phyloP scores from a whole-genome alignment of 805 yeast species.

The Candida suzukii region DNA sequence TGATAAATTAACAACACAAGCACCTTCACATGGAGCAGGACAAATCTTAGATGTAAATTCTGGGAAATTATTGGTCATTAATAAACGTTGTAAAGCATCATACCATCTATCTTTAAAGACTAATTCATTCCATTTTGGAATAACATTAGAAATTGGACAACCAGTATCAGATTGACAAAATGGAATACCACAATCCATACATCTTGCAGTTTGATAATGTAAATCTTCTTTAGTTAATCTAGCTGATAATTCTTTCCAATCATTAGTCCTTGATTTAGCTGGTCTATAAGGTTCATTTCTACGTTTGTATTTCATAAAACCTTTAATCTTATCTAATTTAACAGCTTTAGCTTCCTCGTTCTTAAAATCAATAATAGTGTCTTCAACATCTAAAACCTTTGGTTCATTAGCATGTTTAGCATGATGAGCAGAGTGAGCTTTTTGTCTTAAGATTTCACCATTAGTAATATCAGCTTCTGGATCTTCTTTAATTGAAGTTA shows the following conservation, averaged over 20 bases:
- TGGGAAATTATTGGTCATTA: slow-evolving; percentile 97
- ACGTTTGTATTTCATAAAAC: slow-evolving; percentile 90
- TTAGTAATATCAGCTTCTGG: slow-evolving; percentile 83
- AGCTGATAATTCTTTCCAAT: slow-evolving; percentile 87
- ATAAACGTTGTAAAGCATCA: slow-evolving; percentile 82
- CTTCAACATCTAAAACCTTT: slow-evolving; percentile 82
- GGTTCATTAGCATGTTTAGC: slow-evolving; percentile 51
- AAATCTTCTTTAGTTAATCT: slow-evolving; percentile 83
- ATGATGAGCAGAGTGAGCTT: slow-evolving; percentile 24
- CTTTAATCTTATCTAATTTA: slow-evolving; percentile 73
- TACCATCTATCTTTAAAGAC: slow-evolving; percentile 93
- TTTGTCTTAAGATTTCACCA: slow-evolving; percentile 71
- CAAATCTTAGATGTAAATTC: slow-evolving; percentile 97
- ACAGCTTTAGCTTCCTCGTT: slow-evolving; percentile 57
- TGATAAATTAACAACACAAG: slow-evolving; percentile 78
- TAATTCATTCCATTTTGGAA: slow-evolving; percentile 97
- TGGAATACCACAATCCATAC: slow-evolving; percentile 99
- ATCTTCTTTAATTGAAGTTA: slow-evolving; percentile 71
- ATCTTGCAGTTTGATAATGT: slow-evolving; percentile 88
- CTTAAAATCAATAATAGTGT: slow-evolving; percentile 65
- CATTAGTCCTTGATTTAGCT: slow-evolving; percentile 67
- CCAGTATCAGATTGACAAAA: slow-evolving; percentile 98
- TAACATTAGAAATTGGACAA: slow-evolving; percentile 93
- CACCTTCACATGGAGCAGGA: slow-evolving; percentile 99
- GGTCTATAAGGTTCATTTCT: slow-evolving; percentile 82